phyloP scores from a whole-genome alignment of 169 alveolate species.

The Hepatocystis sp. region DNA sequence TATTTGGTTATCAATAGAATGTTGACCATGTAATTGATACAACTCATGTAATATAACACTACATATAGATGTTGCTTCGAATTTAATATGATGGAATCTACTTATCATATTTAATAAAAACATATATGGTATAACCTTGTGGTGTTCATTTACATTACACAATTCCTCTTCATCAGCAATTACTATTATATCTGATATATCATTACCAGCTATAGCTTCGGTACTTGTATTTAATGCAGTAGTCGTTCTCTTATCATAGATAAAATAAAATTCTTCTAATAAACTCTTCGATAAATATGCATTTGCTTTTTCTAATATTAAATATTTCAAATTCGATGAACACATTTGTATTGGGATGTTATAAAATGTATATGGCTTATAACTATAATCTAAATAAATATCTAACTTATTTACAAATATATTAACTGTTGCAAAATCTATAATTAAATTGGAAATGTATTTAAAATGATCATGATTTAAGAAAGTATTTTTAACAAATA shows the following conservation, averaged over 20 bases:
- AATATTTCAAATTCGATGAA: slow-evolving; percentile 25
- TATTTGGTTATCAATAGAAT: slow-evolving; percentile 14
- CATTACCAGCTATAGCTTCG: background rate
- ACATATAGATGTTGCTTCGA: slow-evolving; percentile 29
- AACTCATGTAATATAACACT: slow-evolving; percentile 10
- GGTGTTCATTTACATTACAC: background rate
- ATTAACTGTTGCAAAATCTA: slow-evolving; percentile 44
- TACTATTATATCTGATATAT: too few relatives aligned
- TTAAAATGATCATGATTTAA: slow-evolving; percentile 34
- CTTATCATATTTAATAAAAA: slow-evolving; percentile 61
- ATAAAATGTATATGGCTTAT: slow-evolving; percentile 26
- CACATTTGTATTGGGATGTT: slow-evolving; percentile 26
- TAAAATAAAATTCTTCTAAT: slow-evolving; percentile 50
- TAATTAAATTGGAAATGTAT: slow-evolving; percentile 29
- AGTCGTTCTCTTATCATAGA: slow-evolving; percentile 13
- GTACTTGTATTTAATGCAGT: background rate
- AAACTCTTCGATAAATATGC: slow-evolving; percentile 50
- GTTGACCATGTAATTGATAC: slow-evolving; percentile 18
- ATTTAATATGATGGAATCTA: slow-evolving; percentile 49
- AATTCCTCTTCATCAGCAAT: slow-evolving; percentile 6
- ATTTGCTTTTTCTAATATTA: slow-evolving; percentile 21
- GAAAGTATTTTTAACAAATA: slow-evolving; percentile 15
- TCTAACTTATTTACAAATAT: slow-evolving; percentile 44
- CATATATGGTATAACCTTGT: slow-evolving; percentile 11
- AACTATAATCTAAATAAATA: slow-evolving; percentile 47